Base-by-base conservation (phyloP, 371 early-diverging fungal genomes). In the Mortierella sp. region DNA sequence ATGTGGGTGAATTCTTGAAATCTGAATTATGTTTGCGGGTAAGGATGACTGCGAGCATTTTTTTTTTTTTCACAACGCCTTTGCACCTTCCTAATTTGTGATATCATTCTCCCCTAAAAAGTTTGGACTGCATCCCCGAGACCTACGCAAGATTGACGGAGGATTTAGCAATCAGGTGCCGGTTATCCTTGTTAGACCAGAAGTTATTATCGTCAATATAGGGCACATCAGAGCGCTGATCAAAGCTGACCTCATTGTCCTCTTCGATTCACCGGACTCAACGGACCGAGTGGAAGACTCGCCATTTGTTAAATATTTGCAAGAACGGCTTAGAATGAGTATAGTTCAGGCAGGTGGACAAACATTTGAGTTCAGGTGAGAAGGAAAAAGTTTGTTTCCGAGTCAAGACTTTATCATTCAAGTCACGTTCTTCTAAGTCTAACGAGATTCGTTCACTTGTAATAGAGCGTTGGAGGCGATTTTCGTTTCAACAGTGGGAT, bases 171-270 rank as follows among this genome's bases (percentile, higher is more conserved):
- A 95, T 72, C 94, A 95, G 74, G 89, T 94, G 77, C 95, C 96
- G 0, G 91, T 91, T 19, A 91, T 97, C 28, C 86, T 97, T n/a
- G 97, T 97, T 19, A 92, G 97, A 19, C 87, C 92, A 0, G 89
- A 94, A 60, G 95, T 95, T 1, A 94, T 97, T 59, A 78, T 97
- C 9, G 90, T 96, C 45, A 96, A 96, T 72, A 83, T 97, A 50
- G 88, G 91, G 16, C 92, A 95, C 70, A 88, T 95, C 47, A 88
- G 92, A 59, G 97, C 96, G 11, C 73, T 97, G 41, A 89, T 97
- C 58, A 94, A 94, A 66, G 92, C 93, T 32, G 95, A 97, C 77
- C 76, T 87, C 55, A 92, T 95, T 0, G 92, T 96, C 43, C 82
- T 97, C 13, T 94, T 95, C 72, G 93, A 94, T 80, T 88, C 91